Evolutionary conservation across 164 flowering plant species (phyloP), one percentile per base, ranked within the genome.

Genomic region (Vitis labrusca): DNA sequence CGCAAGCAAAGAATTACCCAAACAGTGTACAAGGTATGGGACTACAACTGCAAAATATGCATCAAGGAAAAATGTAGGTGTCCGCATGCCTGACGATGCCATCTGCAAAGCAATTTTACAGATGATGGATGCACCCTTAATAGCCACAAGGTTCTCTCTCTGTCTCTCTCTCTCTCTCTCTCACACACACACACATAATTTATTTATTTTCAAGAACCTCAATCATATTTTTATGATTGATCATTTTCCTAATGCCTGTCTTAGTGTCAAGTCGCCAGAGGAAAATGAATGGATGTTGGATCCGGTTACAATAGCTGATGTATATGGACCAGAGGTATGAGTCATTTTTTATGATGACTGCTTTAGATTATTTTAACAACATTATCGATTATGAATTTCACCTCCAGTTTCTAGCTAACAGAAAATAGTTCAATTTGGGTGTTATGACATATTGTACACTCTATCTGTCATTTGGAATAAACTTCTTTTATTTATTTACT

Each of bases 1-100:
- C 77, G 97, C 97, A 51, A 90, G 89, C 84, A 94, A 94, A 82
- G 90, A 80, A 76, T 78, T 94, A 65, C 98, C 98, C 8, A 94
- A 89, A 71, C 92, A 88, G 66, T 90, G 96, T 74, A 76, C 73
- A 62, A 85, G 84, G 70, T 84, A 84, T 75, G 98, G 94, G 54
- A 79, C 92, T 62, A 61, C 86, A 50, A 67, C 76, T 67, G 77
- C 92, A 23, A 94, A 84, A 78, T 89, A 79, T 77, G 81, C 87
- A 37, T 58, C 85, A 30, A 78, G 95, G 79, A 94, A 89, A 79
- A 85, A 76, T 83, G 88, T 94, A 27, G 98, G 97, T 19, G 84
- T 92, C 51, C 94, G 97, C 49, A 80, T 94, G 61, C 93, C 98
- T 65, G 88, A 87, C 81, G 98, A 92, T 81, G 77, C 89, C 70